phyloP scores from a whole-genome alignment of 345 rosid genomes.

The Citrus glauca region DNA sequence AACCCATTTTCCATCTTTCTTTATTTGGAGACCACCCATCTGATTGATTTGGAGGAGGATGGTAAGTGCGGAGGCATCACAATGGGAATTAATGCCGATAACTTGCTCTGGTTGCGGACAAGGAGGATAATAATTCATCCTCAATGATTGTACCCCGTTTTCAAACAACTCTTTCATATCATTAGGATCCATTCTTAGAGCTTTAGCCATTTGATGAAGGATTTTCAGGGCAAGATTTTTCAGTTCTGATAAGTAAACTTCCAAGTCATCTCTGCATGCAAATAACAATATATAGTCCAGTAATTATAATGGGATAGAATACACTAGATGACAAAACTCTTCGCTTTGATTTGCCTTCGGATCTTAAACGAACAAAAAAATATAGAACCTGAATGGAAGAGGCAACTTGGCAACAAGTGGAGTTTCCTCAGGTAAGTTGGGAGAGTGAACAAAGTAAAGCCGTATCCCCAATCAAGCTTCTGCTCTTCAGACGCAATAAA shows the following conservation, averaged over 20 bases:
- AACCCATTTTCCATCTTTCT: slow-evolving; percentile 34
- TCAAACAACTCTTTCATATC: slow-evolving; percentile 18
- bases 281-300: too few relatives aligned
- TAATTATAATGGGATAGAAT: too few relatives aligned
- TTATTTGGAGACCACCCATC: slow-evolving; percentile 35
- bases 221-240: not conserved
- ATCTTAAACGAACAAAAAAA: too few relatives aligned
- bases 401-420: slow-evolving; percentile 12
- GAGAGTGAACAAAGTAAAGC: slow-evolving; percentile 5
- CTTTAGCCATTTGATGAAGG: not conserved
- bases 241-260: not conserved
- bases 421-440: not conserved
- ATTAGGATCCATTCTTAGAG: not conserved
- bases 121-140: slow-evolving; percentile 61
- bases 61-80: slow-evolving; percentile 48
- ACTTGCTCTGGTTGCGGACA: slow-evolving; percentile 55
- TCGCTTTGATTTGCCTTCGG: too few relatives aligned
- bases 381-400: not conserved
- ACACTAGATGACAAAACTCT: too few relatives aligned
- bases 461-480: slow-evolving; percentile 2
- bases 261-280: slow-evolving; percentile 7
- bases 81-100: slow-evolving; percentile 48
- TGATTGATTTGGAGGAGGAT: slow-evolving; percentile 43
- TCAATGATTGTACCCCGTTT: slow-evolving; percentile 35
- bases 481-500: slow-evolving; percentile 4